phyloP scores from a whole-genome alignment of 2,329 filamentous ascomycete species.

The Dothiorella sarmentorum region DNA sequence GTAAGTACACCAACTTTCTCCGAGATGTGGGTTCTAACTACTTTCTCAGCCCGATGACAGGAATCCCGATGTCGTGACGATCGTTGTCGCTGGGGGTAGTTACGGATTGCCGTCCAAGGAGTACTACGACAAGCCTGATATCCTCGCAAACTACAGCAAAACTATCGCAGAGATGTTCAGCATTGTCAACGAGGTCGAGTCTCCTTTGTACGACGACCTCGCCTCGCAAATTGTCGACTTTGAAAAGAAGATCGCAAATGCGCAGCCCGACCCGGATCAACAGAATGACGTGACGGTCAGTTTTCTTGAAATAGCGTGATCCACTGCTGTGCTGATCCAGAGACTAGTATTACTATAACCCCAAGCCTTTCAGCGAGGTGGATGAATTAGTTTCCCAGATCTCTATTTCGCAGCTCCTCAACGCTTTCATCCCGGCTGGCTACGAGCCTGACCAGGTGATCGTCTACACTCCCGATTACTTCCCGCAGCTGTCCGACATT shows the following conservation, averaged over 20 bases:
- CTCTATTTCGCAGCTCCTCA: conserved; percentile 52
- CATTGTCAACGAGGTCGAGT: conserved; percentile 17
- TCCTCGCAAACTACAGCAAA: conserved; percentile 28
- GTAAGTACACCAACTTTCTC: not conserved
- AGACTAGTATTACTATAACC: conserved; percentile 59
- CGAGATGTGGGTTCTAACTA: not conserved
- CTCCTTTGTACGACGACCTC: conserved; percentile 45
- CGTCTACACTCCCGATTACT: conserved; percentile 58
- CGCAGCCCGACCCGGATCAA: conserved; percentile 54
- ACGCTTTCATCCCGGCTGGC: conserved; percentile 49
- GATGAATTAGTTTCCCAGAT: conserved; percentile 56
- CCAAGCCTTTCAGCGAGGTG: conserved; percentile 55
- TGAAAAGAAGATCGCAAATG: conserved; percentile 59
- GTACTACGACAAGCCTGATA: conserved; percentile 33
- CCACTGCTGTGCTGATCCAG: not conserved
- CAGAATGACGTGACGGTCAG: conserved; percentile 25
- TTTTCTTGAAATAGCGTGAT: not conserved
- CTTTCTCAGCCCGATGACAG: not conserved
- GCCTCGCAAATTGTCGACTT: conserved; percentile 38
- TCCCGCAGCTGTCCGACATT: conserved; percentile 56
- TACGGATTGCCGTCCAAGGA: conserved; percentile 41
- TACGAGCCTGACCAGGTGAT: conserved; percentile 55
- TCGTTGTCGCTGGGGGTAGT: conserved; percentile 48
- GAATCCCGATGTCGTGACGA: conserved; percentile 7
- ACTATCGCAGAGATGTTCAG: conserved; percentile 1